Conservation (phyloP, 208 protist species). For the Trypanosoma platydactyli region DNA sequence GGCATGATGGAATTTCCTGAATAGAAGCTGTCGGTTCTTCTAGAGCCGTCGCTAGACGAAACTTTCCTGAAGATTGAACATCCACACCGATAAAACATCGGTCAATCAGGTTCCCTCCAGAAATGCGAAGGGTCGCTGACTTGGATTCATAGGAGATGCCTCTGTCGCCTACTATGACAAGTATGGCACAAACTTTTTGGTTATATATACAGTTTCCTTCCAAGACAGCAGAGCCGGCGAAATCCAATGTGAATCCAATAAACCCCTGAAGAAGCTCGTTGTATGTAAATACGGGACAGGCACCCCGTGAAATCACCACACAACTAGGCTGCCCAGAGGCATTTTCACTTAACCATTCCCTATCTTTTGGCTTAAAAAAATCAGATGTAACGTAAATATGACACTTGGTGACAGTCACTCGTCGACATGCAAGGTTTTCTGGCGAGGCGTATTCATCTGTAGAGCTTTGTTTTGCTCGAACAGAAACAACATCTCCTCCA, state of each 20-base stretch:
- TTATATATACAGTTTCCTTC: conserved; percentile 70
- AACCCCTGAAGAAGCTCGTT: conserved; percentile 78
- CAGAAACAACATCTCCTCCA: conserved; percentile 53
- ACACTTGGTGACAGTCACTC: conserved; percentile 59
- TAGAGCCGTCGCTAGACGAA: not conserved
- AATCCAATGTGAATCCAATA: conserved; percentile 79
- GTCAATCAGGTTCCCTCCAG: conserved; percentile 83
- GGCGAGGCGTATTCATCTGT: conserved; percentile 13
- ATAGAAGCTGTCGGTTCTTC: conserved; percentile 3
- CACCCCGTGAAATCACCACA: conserved; percentile 66
- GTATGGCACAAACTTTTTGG: conserved; percentile 77
- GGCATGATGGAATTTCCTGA: conserved; percentile 17
- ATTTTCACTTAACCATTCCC: conserved; percentile 23
- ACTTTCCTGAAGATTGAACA: conserved; percentile 47
- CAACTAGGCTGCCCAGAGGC: conserved; percentile 42
- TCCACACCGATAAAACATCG: conserved; percentile 80
- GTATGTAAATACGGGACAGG: conserved; percentile 53
- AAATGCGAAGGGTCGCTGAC: conserved; percentile 52
- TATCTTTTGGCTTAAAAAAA: conserved; percentile 26
- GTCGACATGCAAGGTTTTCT: conserved; percentile 41
- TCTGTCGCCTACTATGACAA: conserved; percentile 49
- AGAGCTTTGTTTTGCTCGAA: conserved; percentile 43
- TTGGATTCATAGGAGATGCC: conserved; percentile 4
- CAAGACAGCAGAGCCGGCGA: conserved; percentile 53
- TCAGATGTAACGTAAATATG: conserved; percentile 55